phyloP scores from a whole-genome alignment of 768 basidiomycete genomes.

The Mrakia frigida region DNA sequence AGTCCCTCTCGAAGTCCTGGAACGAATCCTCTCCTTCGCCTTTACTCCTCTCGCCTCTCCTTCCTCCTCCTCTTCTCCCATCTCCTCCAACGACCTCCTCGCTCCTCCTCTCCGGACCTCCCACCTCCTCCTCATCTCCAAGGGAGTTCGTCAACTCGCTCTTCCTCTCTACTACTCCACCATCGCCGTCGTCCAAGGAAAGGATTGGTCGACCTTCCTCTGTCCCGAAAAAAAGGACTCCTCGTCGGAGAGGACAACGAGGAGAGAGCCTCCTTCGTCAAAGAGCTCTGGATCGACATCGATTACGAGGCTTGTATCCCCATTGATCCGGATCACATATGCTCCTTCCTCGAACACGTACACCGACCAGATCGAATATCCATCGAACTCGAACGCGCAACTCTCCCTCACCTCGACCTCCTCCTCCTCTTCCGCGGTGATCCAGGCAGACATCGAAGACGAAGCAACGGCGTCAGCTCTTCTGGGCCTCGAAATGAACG shows the following conservation, averaged over 20 bases:
- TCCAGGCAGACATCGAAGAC: too few species aligned
- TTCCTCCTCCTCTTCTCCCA: not conserved
- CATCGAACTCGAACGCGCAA: too few species aligned
- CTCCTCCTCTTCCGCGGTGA: too few species aligned
- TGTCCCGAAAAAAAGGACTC: not conserved
- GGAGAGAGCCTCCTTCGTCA: not conserved
- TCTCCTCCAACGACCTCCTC: not conserved
- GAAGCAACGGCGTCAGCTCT: too few species aligned
- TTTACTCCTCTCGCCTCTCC: not conserved
- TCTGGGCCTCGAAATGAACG: too few species aligned
- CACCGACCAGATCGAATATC: too few species aligned
- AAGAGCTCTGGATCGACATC: not conserved
- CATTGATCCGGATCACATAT: too few species aligned
- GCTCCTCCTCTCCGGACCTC: not conserved
- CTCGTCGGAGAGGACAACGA: not conserved
- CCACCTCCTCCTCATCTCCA: not conserved
- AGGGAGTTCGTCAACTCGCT: not conserved
- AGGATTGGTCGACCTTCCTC: not conserved
- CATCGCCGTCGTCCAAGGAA: not conserved
- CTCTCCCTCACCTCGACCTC: too few species aligned
- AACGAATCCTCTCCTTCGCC: not conserved
- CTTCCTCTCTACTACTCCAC: not conserved
- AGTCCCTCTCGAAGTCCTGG: not conserved
- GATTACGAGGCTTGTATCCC: too few species aligned
- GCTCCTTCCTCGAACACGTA: too few species aligned